A percentile compares a stretch with the other conserved stretches of the same genome.
Evolutionary conservation across 768 basidiomycete species (phyloP).

Genomic region (Hericium coralloides): DNA sequence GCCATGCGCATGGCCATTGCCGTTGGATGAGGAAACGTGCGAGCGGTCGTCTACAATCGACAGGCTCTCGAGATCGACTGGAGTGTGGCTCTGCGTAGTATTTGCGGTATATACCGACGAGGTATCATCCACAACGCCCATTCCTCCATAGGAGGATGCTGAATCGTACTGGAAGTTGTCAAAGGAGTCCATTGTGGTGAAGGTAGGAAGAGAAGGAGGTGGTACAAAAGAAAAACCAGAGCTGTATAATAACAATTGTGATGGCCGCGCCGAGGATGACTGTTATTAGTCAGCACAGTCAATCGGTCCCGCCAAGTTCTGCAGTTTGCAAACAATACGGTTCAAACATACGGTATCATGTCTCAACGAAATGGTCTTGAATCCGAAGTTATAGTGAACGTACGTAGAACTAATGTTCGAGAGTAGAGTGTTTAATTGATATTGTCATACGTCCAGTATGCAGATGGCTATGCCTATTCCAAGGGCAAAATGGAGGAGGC

Average conservation of each 20-base stretch:
- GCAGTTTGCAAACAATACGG: neutral
- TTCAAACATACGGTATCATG: constrained; percentile 7
- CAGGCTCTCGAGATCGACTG: constrained; percentile 58
- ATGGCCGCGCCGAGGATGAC: neutral
- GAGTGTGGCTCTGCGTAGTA: constrained; percentile 37
- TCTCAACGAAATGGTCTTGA: constrained; percentile 44
- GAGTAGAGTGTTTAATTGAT: neutral
- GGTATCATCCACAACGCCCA: constrained; percentile 68
- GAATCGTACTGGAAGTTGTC: constrained; percentile 84
- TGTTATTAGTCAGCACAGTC: too few relatives aligned
- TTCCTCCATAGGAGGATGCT: constrained; percentile 68
- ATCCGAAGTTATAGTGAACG: constrained; percentile 59
- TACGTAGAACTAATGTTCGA: constrained; percentile 23
- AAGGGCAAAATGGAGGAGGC: constrained; percentile 62
- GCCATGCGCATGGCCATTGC: constrained; percentile 21
- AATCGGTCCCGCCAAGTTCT: neutral
- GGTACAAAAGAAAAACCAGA: neutral
- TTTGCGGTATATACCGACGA: constrained; percentile 75
- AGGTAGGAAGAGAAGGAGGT: constrained; percentile 3
- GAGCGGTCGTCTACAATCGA: constrained; percentile 60
- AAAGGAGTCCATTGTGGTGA: constrained; percentile 59
- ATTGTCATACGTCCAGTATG: constrained; percentile 32
- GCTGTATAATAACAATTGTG: neutral
- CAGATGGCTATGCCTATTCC: constrained; percentile 58
- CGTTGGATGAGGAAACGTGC: constrained; percentile 4